Percentiles rank a stretch among this genome's conserved stretches.
These are phyloP conservation scores for Fusarium pseudograminearum DNA, from an alignment of 2,329 filamentous ascomycete species.

Conservation along the genomic window DNA sequence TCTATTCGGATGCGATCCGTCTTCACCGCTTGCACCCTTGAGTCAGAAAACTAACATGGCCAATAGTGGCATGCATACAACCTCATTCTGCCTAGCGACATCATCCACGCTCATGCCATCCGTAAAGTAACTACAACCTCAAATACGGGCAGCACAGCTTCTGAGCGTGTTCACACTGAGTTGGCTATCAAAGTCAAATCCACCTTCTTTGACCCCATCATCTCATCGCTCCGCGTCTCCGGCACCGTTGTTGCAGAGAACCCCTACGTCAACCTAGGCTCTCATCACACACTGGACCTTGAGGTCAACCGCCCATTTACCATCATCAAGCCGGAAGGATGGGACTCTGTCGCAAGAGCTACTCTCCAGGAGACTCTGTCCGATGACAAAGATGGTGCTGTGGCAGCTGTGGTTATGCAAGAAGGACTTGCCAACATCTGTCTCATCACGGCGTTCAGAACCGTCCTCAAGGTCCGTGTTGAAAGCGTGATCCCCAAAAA, in stretches of 20 bases:
- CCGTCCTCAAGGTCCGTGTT: slow-evolving; percentile 72
- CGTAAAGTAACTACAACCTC: slow-evolving; percentile 65
- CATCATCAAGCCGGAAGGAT: slow-evolving; percentile 83
- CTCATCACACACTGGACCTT: slow-evolving; percentile 77
- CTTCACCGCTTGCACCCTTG: slow-evolving; percentile 20
- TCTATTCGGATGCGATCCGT: slow-evolving; percentile 14
- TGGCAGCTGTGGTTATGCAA: slow-evolving; percentile 94
- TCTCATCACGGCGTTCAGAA: slow-evolving; percentile 83
- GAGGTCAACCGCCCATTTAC: slow-evolving; percentile 91
- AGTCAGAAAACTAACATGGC: slow-evolving; percentile 33
- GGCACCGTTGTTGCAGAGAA: slow-evolving; percentile 67
- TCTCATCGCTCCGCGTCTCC: slow-evolving; percentile 67
- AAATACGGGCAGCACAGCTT: slow-evolving; percentile 63
- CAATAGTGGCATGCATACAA: slow-evolving; percentile 71
- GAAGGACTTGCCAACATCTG: slow-evolving; percentile 88
- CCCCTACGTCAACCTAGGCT: slow-evolving; percentile 63
- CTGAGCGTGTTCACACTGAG: slow-evolving; percentile 67
- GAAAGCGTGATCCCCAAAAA: slow-evolving; percentile 77
- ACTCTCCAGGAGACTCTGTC: slow-evolving; percentile 83
- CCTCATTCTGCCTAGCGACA: slow-evolving; percentile 66
- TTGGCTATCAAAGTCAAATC: slow-evolving; percentile 68
- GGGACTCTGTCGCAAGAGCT: slow-evolving; percentile 89
- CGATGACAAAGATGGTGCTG: slow-evolving; percentile 81
- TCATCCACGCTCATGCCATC: slow-evolving; percentile 66
- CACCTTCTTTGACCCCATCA: slow-evolving; percentile 68